phyloP scores from a whole-genome alignment of 441 rosid species.

The Syzygium syzygioides region DNA sequence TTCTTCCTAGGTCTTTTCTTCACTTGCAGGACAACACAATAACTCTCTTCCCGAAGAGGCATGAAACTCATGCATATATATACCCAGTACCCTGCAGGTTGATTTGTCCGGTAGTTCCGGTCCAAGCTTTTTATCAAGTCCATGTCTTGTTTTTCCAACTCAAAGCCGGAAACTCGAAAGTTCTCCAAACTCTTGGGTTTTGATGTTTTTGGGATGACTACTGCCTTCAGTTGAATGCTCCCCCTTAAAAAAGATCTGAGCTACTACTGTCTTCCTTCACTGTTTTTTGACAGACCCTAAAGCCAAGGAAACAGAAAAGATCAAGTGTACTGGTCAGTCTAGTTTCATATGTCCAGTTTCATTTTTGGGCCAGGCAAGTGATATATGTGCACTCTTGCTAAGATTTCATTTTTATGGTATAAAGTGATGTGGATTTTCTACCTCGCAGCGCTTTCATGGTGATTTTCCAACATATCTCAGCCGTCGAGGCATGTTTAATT shows the following conservation, averaged over 20 bases:
- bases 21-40: background rate
- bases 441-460: too few species aligned
- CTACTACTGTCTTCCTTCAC: constrained; percentile 62
- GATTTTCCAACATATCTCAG: too few species aligned
- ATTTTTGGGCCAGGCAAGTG: too few species aligned
- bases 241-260: constrained; percentile 65
- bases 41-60: background rate
- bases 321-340: background rate
- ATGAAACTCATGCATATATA: constrained; percentile 42
- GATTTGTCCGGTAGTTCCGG: constrained; percentile 63
- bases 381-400: too few species aligned
- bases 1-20: background rate
- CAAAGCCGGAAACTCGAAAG: constrained; percentile 53
- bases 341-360: background rate
- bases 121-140: constrained; percentile 44
- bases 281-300: constrained; percentile 57
- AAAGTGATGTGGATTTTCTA: too few species aligned
- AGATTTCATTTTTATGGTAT: too few species aligned
- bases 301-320: background rate
- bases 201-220: constrained; percentile 71
- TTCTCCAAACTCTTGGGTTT: constrained; percentile 68
- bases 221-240: constrained; percentile 78
- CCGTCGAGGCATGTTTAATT: too few species aligned
- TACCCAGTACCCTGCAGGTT: constrained; percentile 75
- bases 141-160: constrained; percentile 67